phyloP scores from a whole-genome alignment of 768 basidiomycete genomes.

The Auriculariales sp. region DNA sequence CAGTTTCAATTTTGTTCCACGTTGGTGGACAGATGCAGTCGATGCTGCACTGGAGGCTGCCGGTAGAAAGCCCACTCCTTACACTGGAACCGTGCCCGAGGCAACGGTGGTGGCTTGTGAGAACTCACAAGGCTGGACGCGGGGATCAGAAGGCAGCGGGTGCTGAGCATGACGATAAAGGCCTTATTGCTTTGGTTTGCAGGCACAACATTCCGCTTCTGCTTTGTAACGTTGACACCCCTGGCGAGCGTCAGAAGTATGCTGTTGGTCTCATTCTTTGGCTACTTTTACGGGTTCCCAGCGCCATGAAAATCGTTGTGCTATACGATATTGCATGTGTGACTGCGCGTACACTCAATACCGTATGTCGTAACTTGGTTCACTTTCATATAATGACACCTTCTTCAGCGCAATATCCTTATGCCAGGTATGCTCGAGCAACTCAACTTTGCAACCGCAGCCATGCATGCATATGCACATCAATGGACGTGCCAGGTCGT shows the following conservation, averaged over 20 bases:
- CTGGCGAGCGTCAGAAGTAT: slow-evolving; percentile 2
- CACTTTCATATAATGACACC: background rate
- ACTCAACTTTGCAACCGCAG: background rate
- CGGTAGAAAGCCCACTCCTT: slow-evolving; percentile 10
- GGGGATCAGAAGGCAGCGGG: background rate
- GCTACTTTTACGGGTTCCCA: background rate
- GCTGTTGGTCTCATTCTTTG: background rate
- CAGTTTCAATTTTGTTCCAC: slow-evolving; percentile 19
- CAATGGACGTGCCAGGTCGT: slow-evolving; percentile 1
- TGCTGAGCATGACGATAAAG: slow-evolving; percentile 16
- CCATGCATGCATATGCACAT: slow-evolving; percentile 7
- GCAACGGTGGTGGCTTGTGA: slow-evolving; percentile 10
- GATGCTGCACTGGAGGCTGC: slow-evolving; percentile 15
- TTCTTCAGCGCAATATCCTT: background rate
- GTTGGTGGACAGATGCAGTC: slow-evolving; percentile 17
- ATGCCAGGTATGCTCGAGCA: background rate
- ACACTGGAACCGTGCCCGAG: slow-evolving; percentile 15
- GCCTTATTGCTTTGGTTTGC: slow-evolving; percentile 25
- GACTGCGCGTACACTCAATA: background rate
- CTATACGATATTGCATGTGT: background rate
- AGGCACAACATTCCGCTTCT: slow-evolving; percentile 20
- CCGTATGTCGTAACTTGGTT: no score
- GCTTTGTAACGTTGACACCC: slow-evolving; percentile 4
- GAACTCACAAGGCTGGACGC: background rate
- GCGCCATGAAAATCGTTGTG: background rate